These are phyloP conservation scores for Dorcoceras hygrometricum DNA, from an alignment of 257 asterid genomes.

Conservation along the genomic window DNA sequence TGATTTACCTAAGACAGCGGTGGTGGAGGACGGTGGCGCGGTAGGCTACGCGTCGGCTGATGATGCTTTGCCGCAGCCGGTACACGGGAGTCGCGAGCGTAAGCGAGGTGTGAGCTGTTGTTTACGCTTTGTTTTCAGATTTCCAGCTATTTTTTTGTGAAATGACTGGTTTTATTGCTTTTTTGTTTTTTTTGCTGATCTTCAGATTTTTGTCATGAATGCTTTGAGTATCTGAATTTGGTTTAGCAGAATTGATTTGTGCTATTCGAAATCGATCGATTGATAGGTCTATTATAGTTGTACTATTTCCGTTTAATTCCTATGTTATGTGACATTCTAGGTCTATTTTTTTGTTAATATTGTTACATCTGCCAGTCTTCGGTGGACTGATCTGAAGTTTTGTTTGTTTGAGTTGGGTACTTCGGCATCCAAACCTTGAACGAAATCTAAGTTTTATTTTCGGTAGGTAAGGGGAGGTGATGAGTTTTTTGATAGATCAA, in stretches of 20 bases:
- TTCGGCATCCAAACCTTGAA: not conserved
- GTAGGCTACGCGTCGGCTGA: constrained; percentile 76
- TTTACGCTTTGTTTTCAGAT: not conserved
- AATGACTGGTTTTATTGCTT: not conserved
- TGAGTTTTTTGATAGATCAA: not conserved
- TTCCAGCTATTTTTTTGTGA: not conserved
- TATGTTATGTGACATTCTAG: not conserved
- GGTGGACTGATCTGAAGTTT: constrained; percentile 13
- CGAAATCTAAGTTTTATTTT: constrained; percentile 1
- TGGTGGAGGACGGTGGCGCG: constrained; percentile 28
- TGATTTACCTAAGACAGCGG: constrained; percentile 35
- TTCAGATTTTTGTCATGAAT: constrained; percentile 11
- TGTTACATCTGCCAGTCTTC: constrained; percentile 2
- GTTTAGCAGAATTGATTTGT: constrained; percentile 5
- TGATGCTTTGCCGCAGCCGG: constrained; percentile 52
- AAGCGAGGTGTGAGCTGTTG: constrained; percentile 72
- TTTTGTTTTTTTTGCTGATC: constrained; percentile 22
- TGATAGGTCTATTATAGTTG: not conserved
- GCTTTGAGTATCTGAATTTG: constrained; percentile 18
- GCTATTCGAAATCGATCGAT: not conserved
- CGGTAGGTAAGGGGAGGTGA: not conserved
- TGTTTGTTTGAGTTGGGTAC: not conserved
- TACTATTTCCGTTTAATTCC: not conserved
- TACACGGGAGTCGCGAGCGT: constrained; percentile 68
- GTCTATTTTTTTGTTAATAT: constrained; percentile 6